Evolutionary conservation across 2,329 filamentous ascomycete species (phyloP).

Genomic region (Phyllosticta capitalensis): DNA sequence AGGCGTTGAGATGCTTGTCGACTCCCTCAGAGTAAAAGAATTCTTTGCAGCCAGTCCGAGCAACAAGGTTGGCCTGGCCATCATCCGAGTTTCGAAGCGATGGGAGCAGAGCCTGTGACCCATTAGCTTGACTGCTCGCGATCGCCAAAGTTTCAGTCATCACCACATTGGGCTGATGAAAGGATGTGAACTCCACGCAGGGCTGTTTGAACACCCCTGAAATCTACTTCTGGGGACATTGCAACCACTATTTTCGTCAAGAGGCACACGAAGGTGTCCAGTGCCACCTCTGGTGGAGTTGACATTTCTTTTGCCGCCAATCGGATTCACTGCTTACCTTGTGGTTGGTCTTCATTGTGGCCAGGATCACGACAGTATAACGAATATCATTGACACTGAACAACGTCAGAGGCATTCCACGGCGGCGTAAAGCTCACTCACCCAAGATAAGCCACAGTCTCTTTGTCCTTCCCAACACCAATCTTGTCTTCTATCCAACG

Average conservation of each 20-base stretch:
- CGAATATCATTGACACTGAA: constrained; percentile 5
- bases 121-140: too few species aligned
- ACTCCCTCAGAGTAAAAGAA: constrained; percentile 6
- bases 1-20: constrained; percentile 5
- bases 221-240: too few species aligned
- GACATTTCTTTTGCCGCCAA: background rate
- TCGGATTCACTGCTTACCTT: too few species aligned
- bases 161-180: too few species aligned
- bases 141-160: too few species aligned
- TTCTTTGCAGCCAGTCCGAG: background rate
- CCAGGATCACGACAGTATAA: constrained; percentile 7
- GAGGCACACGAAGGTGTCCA: too few species aligned
- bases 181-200: too few species aligned
- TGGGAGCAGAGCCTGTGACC: constrained; percentile 2
- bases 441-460: constrained; percentile 11
- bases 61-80: constrained; percentile 6
- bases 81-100: constrained; percentile 11
- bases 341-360: constrained; percentile 7
- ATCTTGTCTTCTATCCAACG: constrained; percentile 9
- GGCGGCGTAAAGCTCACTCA: background rate
- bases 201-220: too few species aligned
- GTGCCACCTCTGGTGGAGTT: too few species aligned
- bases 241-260: too few species aligned
- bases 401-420: background rate
- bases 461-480: constrained; percentile 1